Conservation (phyloP, 257 asterid species). For the Solanum virginianum region DNA sequence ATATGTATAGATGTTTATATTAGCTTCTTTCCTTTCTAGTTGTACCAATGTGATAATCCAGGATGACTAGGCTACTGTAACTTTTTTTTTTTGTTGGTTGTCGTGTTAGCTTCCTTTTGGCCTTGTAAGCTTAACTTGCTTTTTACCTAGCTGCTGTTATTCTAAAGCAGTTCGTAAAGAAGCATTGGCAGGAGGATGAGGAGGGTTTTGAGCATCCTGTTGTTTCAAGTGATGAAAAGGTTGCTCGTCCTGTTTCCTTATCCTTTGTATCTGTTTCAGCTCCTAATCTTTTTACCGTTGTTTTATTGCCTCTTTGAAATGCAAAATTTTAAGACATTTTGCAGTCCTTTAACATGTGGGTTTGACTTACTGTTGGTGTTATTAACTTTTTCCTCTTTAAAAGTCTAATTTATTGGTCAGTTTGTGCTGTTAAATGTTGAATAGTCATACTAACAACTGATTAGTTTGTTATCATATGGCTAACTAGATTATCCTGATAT, state of each 20-base stretch:
- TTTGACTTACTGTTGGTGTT: not conserved
- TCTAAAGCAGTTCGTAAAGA: constrained; percentile 77
- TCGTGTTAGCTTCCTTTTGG: not conserved
- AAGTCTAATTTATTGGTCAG: not conserved
- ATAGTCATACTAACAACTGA: not conserved
- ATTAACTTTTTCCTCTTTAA: not conserved
- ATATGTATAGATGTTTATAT: not conserved
- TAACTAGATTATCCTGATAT: not conserved
- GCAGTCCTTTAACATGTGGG: not conserved
- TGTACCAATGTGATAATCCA: not conserved
- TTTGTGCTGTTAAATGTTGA: not conserved
- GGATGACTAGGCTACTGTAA: not conserved
- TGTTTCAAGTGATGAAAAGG: constrained; percentile 76
- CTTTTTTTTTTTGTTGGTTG: not conserved
- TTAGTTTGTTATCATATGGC: not conserved
- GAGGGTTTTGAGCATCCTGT: constrained; percentile 87
- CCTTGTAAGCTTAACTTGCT: constrained; percentile 40
- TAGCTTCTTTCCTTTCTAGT: not conserved
- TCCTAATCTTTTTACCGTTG: not conserved
- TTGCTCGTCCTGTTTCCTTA: constrained; percentile 2
- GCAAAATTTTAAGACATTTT: not conserved
- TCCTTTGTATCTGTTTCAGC: not conserved
- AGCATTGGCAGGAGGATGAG: constrained; percentile 79
- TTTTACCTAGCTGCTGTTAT: constrained; percentile 87
- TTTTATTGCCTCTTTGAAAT: not conserved